Conservation (phyloP, 768 basidiomycete genomes). For the Tricholoma hemisulphureum region DNA sequence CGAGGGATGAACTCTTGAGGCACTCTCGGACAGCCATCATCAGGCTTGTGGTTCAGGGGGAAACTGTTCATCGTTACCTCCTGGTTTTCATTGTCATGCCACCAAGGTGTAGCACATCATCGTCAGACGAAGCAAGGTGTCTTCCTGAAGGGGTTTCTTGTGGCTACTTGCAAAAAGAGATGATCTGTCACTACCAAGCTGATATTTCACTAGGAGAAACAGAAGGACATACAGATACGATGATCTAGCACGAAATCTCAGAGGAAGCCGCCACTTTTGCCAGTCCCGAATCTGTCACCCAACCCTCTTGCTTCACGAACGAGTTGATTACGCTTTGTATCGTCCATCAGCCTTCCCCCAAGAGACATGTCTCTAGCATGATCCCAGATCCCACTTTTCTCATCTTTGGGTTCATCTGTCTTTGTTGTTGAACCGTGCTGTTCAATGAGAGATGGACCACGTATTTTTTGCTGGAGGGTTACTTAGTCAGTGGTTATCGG, state of each 20-base stretch:
- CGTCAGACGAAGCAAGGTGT: neutral
- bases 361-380: conserved; percentile 87
- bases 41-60: too few species aligned
- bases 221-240: neutral
- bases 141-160: neutral
- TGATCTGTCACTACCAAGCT: neutral
- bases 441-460: conserved; percentile 54
- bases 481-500: neutral
- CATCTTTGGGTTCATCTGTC: conserved; percentile 45
- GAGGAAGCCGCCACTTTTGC: conserved; percentile 68
- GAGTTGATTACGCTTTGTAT: conserved; percentile 71
- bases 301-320: conserved; percentile 80
- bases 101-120: neutral
- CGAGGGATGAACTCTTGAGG: too few species aligned
- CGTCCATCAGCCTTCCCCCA: conserved; percentile 88
- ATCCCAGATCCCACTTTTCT: conserved; percentile 81
- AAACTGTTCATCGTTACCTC: neutral
- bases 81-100: neutral
- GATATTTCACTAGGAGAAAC: neutral
- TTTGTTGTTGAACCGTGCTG: conserved; percentile 43
- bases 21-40: too few species aligned
- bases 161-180: neutral
- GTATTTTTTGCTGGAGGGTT: conserved; percentile 40
- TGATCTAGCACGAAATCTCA: conserved; percentile 15
- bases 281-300: conserved; percentile 79